A percentile compares a stretch with the other conserved stretches of the same genome.
phyloP scores from a whole-genome alignment of 805 yeast species.

The Teunomyces funiuensis region DNA sequence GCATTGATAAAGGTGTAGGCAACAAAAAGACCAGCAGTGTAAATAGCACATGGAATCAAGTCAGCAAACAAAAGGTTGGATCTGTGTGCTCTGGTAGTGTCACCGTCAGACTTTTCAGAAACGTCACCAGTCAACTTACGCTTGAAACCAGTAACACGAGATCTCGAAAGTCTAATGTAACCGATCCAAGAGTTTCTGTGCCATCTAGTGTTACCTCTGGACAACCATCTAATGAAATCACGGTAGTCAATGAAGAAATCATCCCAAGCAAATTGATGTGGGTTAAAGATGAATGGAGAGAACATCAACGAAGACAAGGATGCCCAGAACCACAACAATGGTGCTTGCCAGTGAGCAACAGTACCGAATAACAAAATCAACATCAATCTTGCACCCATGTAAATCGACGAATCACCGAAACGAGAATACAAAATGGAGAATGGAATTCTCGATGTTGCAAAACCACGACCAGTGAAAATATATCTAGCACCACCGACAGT shows the following conservation, averaged over 20 bases:
- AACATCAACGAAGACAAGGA: conserved; percentile 82
- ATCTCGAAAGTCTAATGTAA: conserved; percentile 75
- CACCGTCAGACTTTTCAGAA: conserved; percentile 70
- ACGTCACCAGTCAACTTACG: conserved; percentile 63
- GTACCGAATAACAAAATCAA: conserved; percentile 72
- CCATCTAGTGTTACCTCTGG: conserved; percentile 89
- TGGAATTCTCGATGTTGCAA: conserved; percentile 78
- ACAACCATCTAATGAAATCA: conserved; percentile 85
- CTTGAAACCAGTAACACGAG: conserved; percentile 90
- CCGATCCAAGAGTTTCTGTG: conserved; percentile 91
- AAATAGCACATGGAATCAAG: conserved; percentile 66
- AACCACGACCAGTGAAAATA: conserved; percentile 84
- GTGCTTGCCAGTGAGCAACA: conserved; percentile 85
- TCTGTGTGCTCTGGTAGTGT: conserved; percentile 73
- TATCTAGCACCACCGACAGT: conserved; percentile 86
- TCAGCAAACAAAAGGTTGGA: conserved; percentile 79
- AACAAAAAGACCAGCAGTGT: conserved; percentile 68
- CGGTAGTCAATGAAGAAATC: conserved; percentile 96
- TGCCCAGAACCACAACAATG: conserved; percentile 97
- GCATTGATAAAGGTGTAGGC: conserved; percentile 83
- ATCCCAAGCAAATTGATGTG: conserved; percentile 95
- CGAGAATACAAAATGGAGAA: conserved; percentile 72
- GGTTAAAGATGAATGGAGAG: conserved; percentile 94
- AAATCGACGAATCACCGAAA: conserved; percentile 80
- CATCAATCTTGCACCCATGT: conserved; percentile 80